Evolutionary conservation across 2,329 filamentous ascomycete genomes (phyloP), one percentile per base, ranked within the genome.

Genomic region (Aspergillus sp.): DNA sequence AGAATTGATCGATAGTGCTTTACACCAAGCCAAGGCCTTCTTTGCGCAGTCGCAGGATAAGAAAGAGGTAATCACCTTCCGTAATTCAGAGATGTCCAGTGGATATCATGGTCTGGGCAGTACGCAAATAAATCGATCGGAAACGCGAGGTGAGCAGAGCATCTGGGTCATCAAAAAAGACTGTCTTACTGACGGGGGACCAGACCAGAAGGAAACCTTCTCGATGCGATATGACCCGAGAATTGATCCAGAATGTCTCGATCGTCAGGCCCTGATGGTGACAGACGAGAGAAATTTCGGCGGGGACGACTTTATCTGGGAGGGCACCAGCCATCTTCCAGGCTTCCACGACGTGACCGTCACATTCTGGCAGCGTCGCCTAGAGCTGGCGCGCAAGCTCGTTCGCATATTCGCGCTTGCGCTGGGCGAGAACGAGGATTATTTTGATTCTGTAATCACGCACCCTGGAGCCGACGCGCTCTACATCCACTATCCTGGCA

Each of bases 391-490:
- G 1, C 73, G 82, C 19, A 74, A 71, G 33, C 63, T 85, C 30
- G 75, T 81, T 2, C 70, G 72, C 4, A 67, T 76, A 6, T 83
- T 86, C 58, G 82, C 82, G 0, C 69, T 86, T 2, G 77, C 77
- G 4, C 71, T 85, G 2, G 74, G 76, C 10, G 68, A 85, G 3
- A 72, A 76, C 0, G 82, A 85, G 59, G 61, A 75, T 32, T 79
- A 79, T 50, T 84, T 85, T 60, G 81, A 84, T 54, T 67, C 68
- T 3, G 77, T 82, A 49, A 76, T 78, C 16, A 77, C 73, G 0
- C 76, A 80, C 56, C 82, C 82, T 0, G 81, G 70, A 0, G 66
- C 71, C 1, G 72, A 75, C 49, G 71, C 66, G 2, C 72, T 76
- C 0, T 75, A 74, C 57, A 72, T 77, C 45, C 78, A 73, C 55